Evolutionary conservation across 768 basidiomycete genomes (phyloP), one percentile per base, ranked within the genome.

Genomic region (Lanmaoa pseudosensibilis): DNA sequence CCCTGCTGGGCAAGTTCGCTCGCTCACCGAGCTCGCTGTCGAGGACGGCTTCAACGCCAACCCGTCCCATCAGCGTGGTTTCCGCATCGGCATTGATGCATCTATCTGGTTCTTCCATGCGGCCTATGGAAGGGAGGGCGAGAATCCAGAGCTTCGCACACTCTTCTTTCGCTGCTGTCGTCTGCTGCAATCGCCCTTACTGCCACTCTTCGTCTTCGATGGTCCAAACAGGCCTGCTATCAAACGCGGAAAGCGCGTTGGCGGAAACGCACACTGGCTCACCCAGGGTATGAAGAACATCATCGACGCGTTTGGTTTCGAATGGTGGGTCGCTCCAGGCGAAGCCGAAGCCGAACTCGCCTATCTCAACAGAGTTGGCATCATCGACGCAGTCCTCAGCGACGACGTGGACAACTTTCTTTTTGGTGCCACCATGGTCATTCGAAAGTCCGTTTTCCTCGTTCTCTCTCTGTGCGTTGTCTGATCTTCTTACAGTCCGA

Each of bases 291-390:
- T 89, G 86, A 88, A 90, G 71, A 78, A 80, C 19, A 87, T 91
- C 45, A 85, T 90, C 2, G 84, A 88, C 44, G 85, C 88, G 0
- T 90, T 90, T 71, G 89, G 90, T 2, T 90, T 90, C 61, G 87
- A 90, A 65, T 89, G 86, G 84, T 76, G 83, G 61, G 83, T 79
- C 69, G 94, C 93, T 16, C 94, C 94, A 7, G 94, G 92, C 18
- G 95, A 97, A 72, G 95, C 95, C 0, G 95, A 98, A 70, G 94
- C 94, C 0, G 94, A 96, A 66, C 78, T 98, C 3, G 94, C 94
- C 0, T 87, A 90, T 59, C 77, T 98, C 51, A 94, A 93, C 63
- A 77, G 81, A 5, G 82, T 86, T 41, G 92, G 92, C 3, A 70
- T 89, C 50, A 89, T 98, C 54, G 95, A 98, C 67, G 92, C 87